These are phyloP conservation scores for Clathrospora elynae DNA, from an alignment of 2,329 filamentous ascomycete genomes.

Conservation along the genomic window DNA sequence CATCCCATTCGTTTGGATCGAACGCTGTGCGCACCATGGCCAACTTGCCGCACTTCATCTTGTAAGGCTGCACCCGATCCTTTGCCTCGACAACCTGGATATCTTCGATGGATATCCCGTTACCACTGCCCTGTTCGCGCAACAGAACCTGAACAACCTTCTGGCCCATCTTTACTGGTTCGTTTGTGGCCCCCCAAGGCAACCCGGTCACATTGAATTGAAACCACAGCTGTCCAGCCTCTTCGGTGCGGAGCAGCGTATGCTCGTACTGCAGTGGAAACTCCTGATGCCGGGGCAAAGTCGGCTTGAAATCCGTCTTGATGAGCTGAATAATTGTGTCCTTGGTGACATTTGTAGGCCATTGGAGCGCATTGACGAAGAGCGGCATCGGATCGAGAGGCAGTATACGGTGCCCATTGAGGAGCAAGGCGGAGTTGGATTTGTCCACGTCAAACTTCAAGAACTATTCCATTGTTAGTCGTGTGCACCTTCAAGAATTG, in stretches of 20 bases:
- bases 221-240: slow-evolving; percentile 21
- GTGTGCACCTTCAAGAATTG: too few species aligned
- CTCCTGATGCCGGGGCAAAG: slow-evolving; percentile 17
- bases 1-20: slow-evolving; percentile 39
- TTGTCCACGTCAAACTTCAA: slow-evolving; percentile 31
- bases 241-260: slow-evolving; percentile 23
- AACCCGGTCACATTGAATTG: slow-evolving; percentile 39
- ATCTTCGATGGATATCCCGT: slow-evolving; percentile 26
- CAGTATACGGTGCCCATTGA: slow-evolving; percentile 31
- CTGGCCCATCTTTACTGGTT: slow-evolving; percentile 22
- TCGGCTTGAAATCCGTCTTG: slow-evolving; percentile 9
- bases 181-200: slow-evolving; percentile 3
- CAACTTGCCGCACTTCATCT: slow-evolving; percentile 37
- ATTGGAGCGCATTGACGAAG: slow-evolving; percentile 29
- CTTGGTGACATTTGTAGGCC: slow-evolving; percentile 22
- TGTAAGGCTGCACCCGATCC: slow-evolving; percentile 25
- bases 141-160: slow-evolving; percentile 36
- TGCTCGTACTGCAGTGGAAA: slow-evolving; percentile 37
- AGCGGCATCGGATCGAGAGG: slow-evolving; percentile 32
- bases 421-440: slow-evolving; percentile 15
- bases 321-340: slow-evolving; percentile 16
- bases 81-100: slow-evolving; percentile 30
- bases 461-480: slow-evolving; percentile 18
- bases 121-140: slow-evolving; percentile 12
- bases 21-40: slow-evolving; percentile 32